Evolutionary conservation across 1,284 basidiomycete genomes (phyloP).

Genomic region (Spongispora temasekensis): DNA sequence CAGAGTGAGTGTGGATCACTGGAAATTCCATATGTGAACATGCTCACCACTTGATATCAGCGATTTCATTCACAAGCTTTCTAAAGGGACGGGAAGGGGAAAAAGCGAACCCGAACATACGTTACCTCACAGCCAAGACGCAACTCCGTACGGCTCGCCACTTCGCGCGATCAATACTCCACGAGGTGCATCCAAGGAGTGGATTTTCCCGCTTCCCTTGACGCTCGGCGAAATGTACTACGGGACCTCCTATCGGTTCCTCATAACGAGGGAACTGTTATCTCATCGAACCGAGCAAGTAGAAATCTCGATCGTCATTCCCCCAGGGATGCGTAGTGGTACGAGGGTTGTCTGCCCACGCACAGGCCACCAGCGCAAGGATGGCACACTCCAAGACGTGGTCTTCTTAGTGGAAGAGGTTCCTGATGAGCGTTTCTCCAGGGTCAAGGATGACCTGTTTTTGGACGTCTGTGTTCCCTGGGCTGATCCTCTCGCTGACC

Average conservation of each 20-base stretch:
- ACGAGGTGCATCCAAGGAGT: slow-evolving; percentile 43
- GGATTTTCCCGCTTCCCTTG: slow-evolving; percentile 71
- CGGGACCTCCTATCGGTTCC: slow-evolving; percentile 79
- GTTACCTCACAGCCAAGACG: slow-evolving; percentile 35
- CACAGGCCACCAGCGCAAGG: slow-evolving; percentile 75
- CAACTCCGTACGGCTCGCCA: slow-evolving; percentile 35
- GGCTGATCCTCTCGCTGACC: slow-evolving; percentile 57
- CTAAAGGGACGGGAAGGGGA: slow-evolving; percentile 16
- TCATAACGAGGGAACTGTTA: slow-evolving; percentile 70
- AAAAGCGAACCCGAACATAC: slow-evolving; percentile 10
- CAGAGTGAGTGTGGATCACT: slow-evolving; percentile 27
- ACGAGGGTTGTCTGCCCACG: slow-evolving; percentile 77
- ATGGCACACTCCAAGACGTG: slow-evolving; percentile 73
- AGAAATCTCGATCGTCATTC: slow-evolving; percentile 72
- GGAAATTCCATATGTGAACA: neutral
- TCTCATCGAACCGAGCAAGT: slow-evolving; percentile 70
- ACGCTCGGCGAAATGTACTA: slow-evolving; percentile 85
- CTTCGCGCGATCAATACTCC: slow-evolving; percentile 41
- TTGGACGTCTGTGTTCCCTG: slow-evolving; percentile 70
- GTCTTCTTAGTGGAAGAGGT: slow-evolving; percentile 80
- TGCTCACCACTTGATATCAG: slow-evolving; percentile 19
- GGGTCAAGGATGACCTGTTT: slow-evolving; percentile 74
- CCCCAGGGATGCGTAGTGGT: slow-evolving; percentile 72
- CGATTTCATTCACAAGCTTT: slow-evolving; percentile 30
- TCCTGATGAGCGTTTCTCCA: slow-evolving; percentile 67